Evolutionary conservation across 2,329 filamentous ascomycete species (phyloP), one percentile per base, ranked within the genome.

Genomic region (Fusarium pilosicola): DNA sequence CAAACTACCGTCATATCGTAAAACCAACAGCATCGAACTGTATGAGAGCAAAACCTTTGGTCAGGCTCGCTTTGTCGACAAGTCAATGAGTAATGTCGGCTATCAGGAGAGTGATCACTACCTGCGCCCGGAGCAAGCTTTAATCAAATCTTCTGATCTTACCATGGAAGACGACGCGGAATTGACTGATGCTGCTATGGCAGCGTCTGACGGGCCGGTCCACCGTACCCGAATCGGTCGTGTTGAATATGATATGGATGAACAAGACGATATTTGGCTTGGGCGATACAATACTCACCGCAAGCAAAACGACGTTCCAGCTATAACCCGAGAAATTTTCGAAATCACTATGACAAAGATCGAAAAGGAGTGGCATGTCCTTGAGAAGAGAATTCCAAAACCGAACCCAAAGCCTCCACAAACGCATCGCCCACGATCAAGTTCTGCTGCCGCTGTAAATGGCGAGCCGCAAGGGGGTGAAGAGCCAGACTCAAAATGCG

Each of bases 161-260:
- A 89, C 88, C 61, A 81, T 88, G 38, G 90, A 92, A 55, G 90
- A 92, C 54, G 90, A 92, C 44, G 75, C 82, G 7, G 89, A 91
- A 26, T 82, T 86, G 49, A 80, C 83, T 5, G 74, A 80, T 30
- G 67, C 72, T 30, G 65, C 72, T 10, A 65, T 70, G 14, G 78
- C 75, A 15, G 77, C 75, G 9, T 62, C 69, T 20, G 82, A 83
- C 10, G 82, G 83, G 6, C 74, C 77, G 18, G 61, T 69, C 51
- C 76, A 79, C 32, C 79, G 80, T 55, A 77, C 85, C 24, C 79
- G 80, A 41, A 88, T 97, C 44, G 94, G 94, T 18, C 91, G 94
- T 64, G 96, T 99, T 26, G 96, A 99, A 81, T 99, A 99, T 81
- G 96, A 99, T 81, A 99, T 99, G 96, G 96, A 99, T 79, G 96